These are phyloP conservation scores for Orbilia ellipsospora DNA, from an alignment of 2,329 filamentous ascomycete genomes.

Conservation along the genomic window DNA sequence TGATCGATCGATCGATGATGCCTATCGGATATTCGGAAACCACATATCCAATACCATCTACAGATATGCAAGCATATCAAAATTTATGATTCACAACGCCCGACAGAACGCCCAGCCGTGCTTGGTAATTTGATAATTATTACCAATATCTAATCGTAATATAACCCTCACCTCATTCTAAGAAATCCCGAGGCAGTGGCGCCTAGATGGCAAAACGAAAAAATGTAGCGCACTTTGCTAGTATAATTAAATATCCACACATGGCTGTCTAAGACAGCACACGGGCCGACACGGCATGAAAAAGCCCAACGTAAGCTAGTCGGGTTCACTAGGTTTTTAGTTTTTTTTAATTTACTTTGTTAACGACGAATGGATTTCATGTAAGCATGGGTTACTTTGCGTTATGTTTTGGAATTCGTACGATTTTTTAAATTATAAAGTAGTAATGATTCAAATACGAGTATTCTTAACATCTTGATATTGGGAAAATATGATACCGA, in stretches of 20 bases:
- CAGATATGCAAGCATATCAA: no score
- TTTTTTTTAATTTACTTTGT: background rate
- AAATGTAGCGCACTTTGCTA: no score
- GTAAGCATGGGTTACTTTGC: constrained; percentile 21
- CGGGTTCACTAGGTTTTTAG: background rate
- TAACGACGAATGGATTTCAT: constrained; percentile 8
- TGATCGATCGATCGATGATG: no score
- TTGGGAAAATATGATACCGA: background rate
- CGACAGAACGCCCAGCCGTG: no score
- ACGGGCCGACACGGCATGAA: constrained; percentile 43
- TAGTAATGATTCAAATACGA: no score
- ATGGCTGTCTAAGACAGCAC: constrained; percentile 38
- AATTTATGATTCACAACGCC: no score
- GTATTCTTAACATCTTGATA: background rate
- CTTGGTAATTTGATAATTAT: background rate
- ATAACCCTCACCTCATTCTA: background rate
- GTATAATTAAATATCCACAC: no score
- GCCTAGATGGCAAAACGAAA: no score
- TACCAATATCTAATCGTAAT: constrained; percentile 15
- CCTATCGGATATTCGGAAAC: background rate
- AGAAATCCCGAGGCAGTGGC: no score
- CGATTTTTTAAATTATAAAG: no score
- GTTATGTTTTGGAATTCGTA: background rate
- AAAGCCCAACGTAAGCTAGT: constrained; percentile 13
- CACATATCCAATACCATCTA: background rate